Percentiles rank a stretch among this genome's conserved stretches.
These are phyloP conservation scores for Microdochium paspali DNA, from an alignment of 2,329 filamentous ascomycete species.

Conservation along the genomic window DNA sequence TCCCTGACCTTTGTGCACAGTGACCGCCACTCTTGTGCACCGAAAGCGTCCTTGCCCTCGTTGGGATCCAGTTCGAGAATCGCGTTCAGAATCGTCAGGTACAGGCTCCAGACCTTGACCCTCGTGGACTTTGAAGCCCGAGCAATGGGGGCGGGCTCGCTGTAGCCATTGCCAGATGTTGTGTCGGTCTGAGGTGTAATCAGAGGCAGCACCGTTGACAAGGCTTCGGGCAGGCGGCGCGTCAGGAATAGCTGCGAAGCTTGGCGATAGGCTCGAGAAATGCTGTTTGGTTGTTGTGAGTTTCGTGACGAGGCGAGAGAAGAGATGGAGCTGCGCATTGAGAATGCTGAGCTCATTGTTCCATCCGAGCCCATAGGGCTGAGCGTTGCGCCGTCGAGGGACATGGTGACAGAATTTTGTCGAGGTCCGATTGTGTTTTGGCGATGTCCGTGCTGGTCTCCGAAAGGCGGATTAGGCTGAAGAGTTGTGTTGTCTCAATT, in stretches of 20 bases:
- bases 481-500: too few relatives aligned
- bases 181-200: conserved; percentile 50
- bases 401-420: conserved; percentile 22
- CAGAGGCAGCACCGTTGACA: conserved; percentile 75
- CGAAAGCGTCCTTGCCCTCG: conserved; percentile 84
- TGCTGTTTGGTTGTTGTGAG: conserved; percentile 57
- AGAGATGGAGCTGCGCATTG: conserved; percentile 56
- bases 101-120: conserved; percentile 96
- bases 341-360: conserved; percentile 35
- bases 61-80: conserved; percentile 82
- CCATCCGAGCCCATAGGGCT: conserved; percentile 36
- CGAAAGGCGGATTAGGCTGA: too few relatives aligned
- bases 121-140: conserved; percentile 72
- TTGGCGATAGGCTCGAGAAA: conserved; percentile 90
- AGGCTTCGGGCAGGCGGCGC: conserved; percentile 80
- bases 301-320: conserved; percentile 55
- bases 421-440: not conserved
- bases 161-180: conserved; percentile 32
- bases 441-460: too few relatives aligned
- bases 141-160: conserved; percentile 62
- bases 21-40: conserved; percentile 72
- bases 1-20: conserved; percentile 79
- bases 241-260: conserved; percentile 91
- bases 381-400: conserved; percentile 29
- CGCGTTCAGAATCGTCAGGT: conserved; percentile 85